Evolutionary conservation across 768 basidiomycete genomes (phyloP).

Genomic region (Paxillus involutus): DNA sequence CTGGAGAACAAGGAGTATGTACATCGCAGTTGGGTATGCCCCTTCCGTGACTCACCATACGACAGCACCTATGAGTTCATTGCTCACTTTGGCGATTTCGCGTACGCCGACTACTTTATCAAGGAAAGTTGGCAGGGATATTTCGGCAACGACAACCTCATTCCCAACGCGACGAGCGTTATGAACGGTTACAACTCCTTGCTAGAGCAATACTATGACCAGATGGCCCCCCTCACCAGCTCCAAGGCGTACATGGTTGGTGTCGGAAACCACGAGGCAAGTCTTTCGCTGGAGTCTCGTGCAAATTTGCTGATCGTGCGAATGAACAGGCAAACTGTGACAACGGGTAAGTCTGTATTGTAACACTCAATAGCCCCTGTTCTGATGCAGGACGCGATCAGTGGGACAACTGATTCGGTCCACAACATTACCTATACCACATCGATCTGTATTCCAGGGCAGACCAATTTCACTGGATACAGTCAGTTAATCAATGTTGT

Average conservation of each 20-base stretch:
- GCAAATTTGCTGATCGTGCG: neutral
- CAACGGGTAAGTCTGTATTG: constrained; percentile 19
- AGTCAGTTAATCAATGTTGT: constrained; percentile 10
- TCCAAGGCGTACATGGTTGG: constrained; percentile 27
- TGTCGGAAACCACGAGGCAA: constrained; percentile 25
- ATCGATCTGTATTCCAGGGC: constrained; percentile 26
- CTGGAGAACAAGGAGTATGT: constrained; percentile 27
- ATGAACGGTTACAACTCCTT: constrained; percentile 24
- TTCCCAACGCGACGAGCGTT: constrained; percentile 25
- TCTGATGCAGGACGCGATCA: neutral
- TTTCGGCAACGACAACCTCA: constrained; percentile 26
- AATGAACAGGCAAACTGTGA: constrained; percentile 26
- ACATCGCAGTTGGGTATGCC: neutral
- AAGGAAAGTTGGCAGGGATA: constrained; percentile 31
- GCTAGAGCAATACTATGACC: constrained; percentile 28
- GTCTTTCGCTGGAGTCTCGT: neutral
- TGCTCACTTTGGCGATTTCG: constrained; percentile 25
- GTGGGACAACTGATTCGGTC: constrained; percentile 22
- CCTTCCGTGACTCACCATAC: neutral
- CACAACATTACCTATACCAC: constrained; percentile 26
- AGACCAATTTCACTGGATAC: constrained; percentile 28
- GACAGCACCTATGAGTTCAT: constrained; percentile 26
- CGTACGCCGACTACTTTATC: constrained; percentile 29
- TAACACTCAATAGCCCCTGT: neutral
- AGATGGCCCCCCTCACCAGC: constrained; percentile 24